phyloP scores from a whole-genome alignment of 371 early-diverging fungal genomes.

The Mortierella sp. region DNA sequence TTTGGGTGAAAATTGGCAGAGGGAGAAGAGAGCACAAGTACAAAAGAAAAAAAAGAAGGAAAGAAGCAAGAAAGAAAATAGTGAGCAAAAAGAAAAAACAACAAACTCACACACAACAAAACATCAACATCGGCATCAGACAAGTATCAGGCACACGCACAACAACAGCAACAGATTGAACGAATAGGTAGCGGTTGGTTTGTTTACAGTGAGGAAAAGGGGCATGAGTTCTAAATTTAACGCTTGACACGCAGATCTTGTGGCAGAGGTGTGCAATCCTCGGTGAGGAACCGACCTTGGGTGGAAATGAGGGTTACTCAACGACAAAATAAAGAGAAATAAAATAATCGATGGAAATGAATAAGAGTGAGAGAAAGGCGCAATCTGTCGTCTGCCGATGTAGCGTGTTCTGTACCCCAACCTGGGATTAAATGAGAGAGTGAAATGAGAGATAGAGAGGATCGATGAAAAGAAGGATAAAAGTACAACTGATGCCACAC shows the following conservation, averaged over 20 bases:
- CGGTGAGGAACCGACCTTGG: background rate
- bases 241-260: background rate
- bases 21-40: background rate
- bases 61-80: background rate
- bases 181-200: background rate
- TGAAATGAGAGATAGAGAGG: no score
- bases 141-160: background rate
- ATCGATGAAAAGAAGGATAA: no score
- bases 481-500: no score
- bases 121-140: background rate
- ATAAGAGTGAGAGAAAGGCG: background rate
- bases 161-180: background rate
- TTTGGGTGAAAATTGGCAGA: background rate
- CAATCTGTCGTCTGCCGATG: background rate
- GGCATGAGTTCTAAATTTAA: slow-evolving; percentile 3
- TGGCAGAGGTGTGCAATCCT: background rate
- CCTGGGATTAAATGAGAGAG: no score
- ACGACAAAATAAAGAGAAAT: background rate
- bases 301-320: background rate
- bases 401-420: background rate
- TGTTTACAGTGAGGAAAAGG: background rate
- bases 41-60: background rate
- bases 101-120: background rate
- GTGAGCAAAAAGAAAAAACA: background rate
- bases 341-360: background rate